Percentiles rank a stretch among this genome's conserved stretches.
Conservation (phyloP, 257 asterid genomes). For the Apocynum venetum region DNA sequence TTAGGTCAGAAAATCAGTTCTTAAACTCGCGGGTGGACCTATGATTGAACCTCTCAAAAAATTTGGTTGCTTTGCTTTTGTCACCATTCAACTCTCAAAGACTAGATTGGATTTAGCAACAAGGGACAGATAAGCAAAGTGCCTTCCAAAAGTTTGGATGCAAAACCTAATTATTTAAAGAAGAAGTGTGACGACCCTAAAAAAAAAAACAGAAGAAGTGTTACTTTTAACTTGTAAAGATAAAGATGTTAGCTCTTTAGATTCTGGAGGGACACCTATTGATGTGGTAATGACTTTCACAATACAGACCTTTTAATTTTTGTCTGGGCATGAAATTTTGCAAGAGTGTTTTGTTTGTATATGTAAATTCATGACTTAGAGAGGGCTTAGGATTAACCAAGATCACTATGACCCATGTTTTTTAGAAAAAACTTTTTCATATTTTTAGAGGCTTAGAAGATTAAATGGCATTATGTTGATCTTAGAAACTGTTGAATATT, state of each 20-base stretch:
- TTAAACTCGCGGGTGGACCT: neutral
- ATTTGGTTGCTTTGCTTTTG: neutral
- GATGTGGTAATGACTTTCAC: neutral
- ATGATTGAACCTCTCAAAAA: neutral
- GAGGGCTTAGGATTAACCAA: no score
- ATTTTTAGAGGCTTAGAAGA: no score
- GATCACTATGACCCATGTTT: no score
- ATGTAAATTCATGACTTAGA: no score
- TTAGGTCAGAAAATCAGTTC: neutral
- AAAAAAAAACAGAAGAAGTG: no score
- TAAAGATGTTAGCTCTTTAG: neutral
- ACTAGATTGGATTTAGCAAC: neutral
- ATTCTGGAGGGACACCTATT: slow-evolving; percentile 7
- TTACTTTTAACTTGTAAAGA: slow-evolving; percentile 5
- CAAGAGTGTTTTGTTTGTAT: neutral
- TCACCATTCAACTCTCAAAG: neutral
- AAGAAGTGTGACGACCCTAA: neutral
- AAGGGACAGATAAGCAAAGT: slow-evolving; percentile 1
- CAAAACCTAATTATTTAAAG: neutral
- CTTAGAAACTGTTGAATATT: no score
- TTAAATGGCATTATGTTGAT: no score
- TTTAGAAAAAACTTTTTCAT: no score
- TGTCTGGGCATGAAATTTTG: neutral
- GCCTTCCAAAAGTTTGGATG: slow-evolving; percentile 11
- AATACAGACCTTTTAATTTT: neutral